Evolutionary conservation across 208 protist genomes (phyloP).

Genomic region (Leptomonas seymouri): DNA sequence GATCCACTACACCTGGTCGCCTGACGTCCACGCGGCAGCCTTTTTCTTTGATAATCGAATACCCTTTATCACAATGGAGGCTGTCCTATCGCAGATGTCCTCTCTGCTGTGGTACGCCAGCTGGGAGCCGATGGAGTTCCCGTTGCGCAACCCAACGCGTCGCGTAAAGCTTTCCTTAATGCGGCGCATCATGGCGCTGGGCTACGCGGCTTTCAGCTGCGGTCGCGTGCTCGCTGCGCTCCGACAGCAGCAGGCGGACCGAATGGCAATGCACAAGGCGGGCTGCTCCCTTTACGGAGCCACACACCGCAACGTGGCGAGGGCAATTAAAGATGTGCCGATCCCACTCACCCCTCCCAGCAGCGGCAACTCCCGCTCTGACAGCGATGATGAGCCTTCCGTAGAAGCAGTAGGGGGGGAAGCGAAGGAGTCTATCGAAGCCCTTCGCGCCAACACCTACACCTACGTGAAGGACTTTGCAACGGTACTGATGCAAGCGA

Average conservation of each 20-base stretch:
- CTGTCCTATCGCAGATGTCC: conserved; percentile 25
- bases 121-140: conserved; percentile 48
- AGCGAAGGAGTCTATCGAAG: neutral
- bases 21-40: conserved; percentile 33
- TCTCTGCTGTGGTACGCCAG: conserved; percentile 43
- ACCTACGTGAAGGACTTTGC: conserved; percentile 34
- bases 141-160: conserved; percentile 42
- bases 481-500: conserved; percentile 14
- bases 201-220: conserved; percentile 40
- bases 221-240: conserved; percentile 25
- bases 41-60: conserved; percentile 40
- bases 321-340: neutral
- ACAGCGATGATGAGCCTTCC: neutral
- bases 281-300: conserved; percentile 13
- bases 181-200: conserved; percentile 36
- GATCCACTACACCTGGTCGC: conserved; percentile 28
- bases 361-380: neutral
- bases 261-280: conserved; percentile 25
- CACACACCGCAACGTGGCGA: neutral
- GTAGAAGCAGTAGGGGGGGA: neutral
- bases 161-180: conserved; percentile 42
- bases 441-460: conserved; percentile 31
- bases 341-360: neutral
- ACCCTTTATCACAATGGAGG: conserved; percentile 37
- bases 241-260: conserved; percentile 28